phyloP scores from a whole-genome alignment of 495 filamentous ascomycete species.

The Hyaloscypha variabilis region DNA sequence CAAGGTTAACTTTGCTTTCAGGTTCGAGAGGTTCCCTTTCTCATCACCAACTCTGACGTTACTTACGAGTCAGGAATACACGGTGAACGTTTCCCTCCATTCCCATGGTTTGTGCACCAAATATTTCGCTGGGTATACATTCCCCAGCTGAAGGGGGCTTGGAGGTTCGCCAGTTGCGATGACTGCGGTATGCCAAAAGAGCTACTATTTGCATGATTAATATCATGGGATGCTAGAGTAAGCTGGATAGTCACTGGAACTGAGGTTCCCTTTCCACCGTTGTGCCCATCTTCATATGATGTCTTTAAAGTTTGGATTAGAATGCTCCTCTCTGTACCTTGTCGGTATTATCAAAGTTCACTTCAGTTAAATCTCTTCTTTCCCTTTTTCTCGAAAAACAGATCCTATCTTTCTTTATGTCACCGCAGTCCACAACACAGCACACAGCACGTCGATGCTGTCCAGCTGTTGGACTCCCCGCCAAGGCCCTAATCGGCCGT shows the following conservation, averaged over 20 bases:
- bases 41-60: slow-evolving; percentile 43
- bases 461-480: not conserved
- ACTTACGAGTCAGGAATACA: slow-evolving; percentile 40
- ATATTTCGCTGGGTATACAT: slow-evolving; percentile 26
- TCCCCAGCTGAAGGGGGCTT: slow-evolving; percentile 33
- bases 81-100: slow-evolving; percentile 34
- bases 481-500: not conserved
- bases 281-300: too few species aligned
- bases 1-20: not conserved
- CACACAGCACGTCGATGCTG: not conserved
- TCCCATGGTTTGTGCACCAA: slow-evolving; percentile 32
- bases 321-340: too few species aligned
- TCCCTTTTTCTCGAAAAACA: too few species aligned
- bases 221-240: too few species aligned
- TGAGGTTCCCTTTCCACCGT: too few species aligned
- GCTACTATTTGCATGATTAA: slow-evolving; percentile 29
- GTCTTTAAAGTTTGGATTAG: too few species aligned
- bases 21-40: slow-evolving; percentile 24
- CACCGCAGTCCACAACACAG: too few species aligned
- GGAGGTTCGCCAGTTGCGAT: slow-evolving; percentile 44
- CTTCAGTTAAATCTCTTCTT: too few species aligned
- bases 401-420: too few species aligned
- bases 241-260: too few species aligned
- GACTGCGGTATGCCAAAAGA: slow-evolving; percentile 36
- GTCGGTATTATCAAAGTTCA: too few species aligned